Conservation (phyloP, 78 protist species). For the Protostelium mycophagum region DNA sequence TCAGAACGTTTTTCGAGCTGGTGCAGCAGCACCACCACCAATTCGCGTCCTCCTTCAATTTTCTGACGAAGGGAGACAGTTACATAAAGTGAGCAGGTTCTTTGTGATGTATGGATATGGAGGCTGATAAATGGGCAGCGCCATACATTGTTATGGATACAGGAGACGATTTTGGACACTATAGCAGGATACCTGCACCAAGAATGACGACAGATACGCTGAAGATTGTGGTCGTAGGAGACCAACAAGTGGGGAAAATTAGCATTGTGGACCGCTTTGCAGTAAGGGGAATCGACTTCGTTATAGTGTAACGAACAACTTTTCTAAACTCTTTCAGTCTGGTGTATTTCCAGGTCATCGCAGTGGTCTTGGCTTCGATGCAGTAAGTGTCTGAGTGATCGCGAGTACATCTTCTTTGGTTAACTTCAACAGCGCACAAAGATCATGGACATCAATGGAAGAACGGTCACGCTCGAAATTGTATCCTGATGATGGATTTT, state of each 20-base stretch:
- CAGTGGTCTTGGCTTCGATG: neutral
- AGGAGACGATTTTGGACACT: too few species aligned
- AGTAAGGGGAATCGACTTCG: neutral
- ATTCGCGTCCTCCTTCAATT: too few species aligned
- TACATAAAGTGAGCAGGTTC: too few species aligned
- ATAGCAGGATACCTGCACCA: too few species aligned
- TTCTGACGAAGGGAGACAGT: too few species aligned
- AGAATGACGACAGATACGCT: too few species aligned
- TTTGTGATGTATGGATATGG: too few species aligned
- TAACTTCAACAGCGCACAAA: neutral
- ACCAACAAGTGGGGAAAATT: neutral
- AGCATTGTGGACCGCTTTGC: neutral
- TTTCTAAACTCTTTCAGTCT: neutral
- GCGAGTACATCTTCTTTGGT: neutral
- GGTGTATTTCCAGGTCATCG: neutral
- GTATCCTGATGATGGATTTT: neutral
- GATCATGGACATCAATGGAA: neutral
- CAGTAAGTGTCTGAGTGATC: neutral
- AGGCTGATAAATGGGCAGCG: too few species aligned
- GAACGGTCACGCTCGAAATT: neutral
- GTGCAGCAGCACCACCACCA: too few species aligned
- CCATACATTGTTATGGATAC: too few species aligned
- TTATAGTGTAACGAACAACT: too few species aligned
- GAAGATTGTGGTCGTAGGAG: neutral
- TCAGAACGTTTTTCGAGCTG: too few species aligned